Base-by-base conservation (phyloP, 2,329 filamentous ascomycete species). In the Davidsoniella virescens region DNA sequence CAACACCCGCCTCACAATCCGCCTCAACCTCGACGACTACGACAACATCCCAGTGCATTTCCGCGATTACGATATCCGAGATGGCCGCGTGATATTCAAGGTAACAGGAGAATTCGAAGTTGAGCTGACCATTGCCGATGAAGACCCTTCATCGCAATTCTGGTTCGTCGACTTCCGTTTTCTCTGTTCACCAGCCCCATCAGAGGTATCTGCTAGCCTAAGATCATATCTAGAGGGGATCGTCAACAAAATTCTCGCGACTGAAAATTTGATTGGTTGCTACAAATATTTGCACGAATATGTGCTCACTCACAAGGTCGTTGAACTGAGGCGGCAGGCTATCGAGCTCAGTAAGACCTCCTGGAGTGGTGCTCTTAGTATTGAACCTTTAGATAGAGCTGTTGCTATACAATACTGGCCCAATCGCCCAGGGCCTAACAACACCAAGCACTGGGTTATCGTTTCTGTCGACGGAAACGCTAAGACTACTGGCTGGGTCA, bases 91-190 rank as follows among this genome's bases (percentile, higher is more conserved):
- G 5, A 96, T 87, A 0, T 98, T 98, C 63, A 75, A 70, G 44
- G 84, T 96, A 1, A 68, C 76, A 2, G 76, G 77, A 49, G 90
- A 96, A 62, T 95, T 95, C 58, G 90, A 96, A 62, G 77, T 96
- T 17, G 92, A 96, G 61, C 73, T 98, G 47, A 88, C 87, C 1
- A 84, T 96, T 55, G 86, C 84, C 16, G 83, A 88, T 57, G 88
- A 96, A 60, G 82, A 92, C 56, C 76, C 80, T 16, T 71, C 79
- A 29, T 82, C 84, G 49, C 88, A 93, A 58, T 93, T 94, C 61
- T 95, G 84, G 72, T 94, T 96, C 61, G 84, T 96, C 54, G 88
- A 96, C 62, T 80, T 96, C 58, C 78, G 88, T 53, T 87, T 94
- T 57, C 68, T 80, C 12, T 98, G 94, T 62, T 72, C 69, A 7